Percentiles rank a stretch among this genome's conserved stretches.
These are phyloP conservation scores for Viola pubescens DNA, from an alignment of 441 rosid genomes.

Conservation along the genomic window DNA sequence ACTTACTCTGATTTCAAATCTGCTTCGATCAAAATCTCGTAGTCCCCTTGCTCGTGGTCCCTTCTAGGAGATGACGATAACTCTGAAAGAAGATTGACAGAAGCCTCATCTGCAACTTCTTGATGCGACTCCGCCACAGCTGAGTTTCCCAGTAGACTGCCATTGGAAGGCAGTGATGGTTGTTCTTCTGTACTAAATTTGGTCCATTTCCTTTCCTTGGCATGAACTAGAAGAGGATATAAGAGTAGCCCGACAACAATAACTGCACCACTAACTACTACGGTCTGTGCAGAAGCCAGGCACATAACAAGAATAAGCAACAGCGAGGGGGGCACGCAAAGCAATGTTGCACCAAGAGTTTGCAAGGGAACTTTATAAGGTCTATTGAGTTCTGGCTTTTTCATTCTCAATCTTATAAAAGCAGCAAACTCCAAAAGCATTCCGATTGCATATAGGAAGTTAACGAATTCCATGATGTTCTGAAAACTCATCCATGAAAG, in stretches of 20 bases:
- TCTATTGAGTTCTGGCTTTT: constrained; percentile 67
- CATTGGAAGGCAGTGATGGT: constrained; percentile 7
- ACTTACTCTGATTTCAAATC: background rate
- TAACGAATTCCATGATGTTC: constrained; percentile 76
- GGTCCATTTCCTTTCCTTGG: constrained; percentile 47
- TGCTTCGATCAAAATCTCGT: constrained; percentile 18
- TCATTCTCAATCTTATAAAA: constrained; percentile 59
- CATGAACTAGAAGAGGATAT: constrained; percentile 42
- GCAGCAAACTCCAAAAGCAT: constrained; percentile 93
- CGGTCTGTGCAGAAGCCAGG: constrained; percentile 55
- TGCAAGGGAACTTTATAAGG: constrained; percentile 67
- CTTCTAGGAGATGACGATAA: constrained; percentile 3
- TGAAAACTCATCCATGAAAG: constrained; percentile 92
- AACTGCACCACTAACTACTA: constrained; percentile 48
- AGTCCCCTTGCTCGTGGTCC: constrained; percentile 13
- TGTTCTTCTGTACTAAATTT: constrained; percentile 30
- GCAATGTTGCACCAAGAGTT: constrained; percentile 52
- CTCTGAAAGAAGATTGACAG: constrained; percentile 37
- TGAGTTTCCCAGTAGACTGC: constrained; percentile 4
- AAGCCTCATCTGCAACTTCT: constrained; percentile 44
- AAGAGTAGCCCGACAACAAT: constrained; percentile 46
- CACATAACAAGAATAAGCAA: constrained; percentile 75
- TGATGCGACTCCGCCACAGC: constrained; percentile 18
- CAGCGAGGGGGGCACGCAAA: constrained; percentile 60
- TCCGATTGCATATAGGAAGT: constrained; percentile 69